These are phyloP conservation scores for Yamadazyma sp. DNA, from an alignment of 805 yeast species.

Conservation along the genomic window DNA sequence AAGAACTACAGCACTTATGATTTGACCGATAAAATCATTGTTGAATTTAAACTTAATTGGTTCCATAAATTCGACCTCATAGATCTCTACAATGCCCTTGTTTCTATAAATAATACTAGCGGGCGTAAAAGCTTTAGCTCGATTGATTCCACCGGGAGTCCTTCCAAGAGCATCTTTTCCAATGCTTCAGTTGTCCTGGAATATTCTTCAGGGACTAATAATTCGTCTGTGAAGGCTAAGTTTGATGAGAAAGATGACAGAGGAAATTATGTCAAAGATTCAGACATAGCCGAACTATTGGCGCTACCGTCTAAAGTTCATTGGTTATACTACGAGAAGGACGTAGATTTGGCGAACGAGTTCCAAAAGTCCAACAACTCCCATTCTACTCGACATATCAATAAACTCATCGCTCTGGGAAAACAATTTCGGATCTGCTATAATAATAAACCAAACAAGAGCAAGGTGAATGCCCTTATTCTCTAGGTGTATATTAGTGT, in stretches of 20 bases:
- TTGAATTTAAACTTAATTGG: conserved; percentile 16
- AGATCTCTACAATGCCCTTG: conserved; percentile 7
- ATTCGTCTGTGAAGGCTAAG: neutral
- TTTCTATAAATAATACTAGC: conserved; percentile 1
- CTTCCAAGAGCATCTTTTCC: conserved; percentile 7
- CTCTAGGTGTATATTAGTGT: conserved; percentile 9
- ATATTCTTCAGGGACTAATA: conserved; percentile 1
- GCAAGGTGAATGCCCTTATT: conserved; percentile 9
- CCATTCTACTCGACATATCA: conserved; percentile 25
- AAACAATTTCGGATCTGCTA: conserved; percentile 23
- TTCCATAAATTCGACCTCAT: conserved; percentile 14
- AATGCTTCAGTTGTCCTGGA: conserved; percentile 3
- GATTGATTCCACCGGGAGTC: conserved; percentile 5
- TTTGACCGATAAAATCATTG: conserved; percentile 13
- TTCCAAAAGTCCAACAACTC: conserved; percentile 13
- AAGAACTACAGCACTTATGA: conserved; percentile 5
- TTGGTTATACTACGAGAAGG: conserved; percentile 36
- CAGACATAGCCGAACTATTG: conserved; percentile 5
- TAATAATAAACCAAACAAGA: conserved; percentile 19
- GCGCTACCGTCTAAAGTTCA: conserved; percentile 8
- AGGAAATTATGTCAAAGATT: conserved; percentile 1
- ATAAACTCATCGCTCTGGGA: conserved; percentile 17
- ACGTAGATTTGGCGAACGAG: conserved; percentile 18
- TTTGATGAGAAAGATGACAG: conserved; percentile 1
- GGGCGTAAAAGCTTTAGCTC: conserved; percentile 7